phyloP scores from a whole-genome alignment of 78 protist species.

The Dictyostelium brefeldianum region DNA sequence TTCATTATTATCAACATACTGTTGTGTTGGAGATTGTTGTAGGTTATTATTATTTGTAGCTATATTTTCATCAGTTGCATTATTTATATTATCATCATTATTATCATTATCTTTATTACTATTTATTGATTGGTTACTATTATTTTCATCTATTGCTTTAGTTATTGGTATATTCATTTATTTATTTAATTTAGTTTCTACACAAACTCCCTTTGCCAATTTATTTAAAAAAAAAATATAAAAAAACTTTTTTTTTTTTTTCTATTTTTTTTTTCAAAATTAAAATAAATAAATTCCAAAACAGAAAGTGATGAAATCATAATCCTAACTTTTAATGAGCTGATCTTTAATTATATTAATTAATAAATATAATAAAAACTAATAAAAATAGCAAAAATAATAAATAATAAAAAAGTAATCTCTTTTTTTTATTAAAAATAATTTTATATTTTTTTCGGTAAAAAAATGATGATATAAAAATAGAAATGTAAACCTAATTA shows the following conservation, averaged over 20 bases:
- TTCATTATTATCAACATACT: slow-evolving; percentile 12
- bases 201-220: background rate
- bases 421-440: too few relatives aligned
- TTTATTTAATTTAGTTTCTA: too few relatives aligned
- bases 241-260: background rate
- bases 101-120: background rate
- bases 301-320: too few relatives aligned
- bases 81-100: background rate
- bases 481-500: too few relatives aligned
- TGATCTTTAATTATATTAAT: too few relatives aligned
- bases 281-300: too few relatives aligned
- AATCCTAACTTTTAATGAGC: too few relatives aligned
- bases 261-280: background rate
- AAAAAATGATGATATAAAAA: too few relatives aligned
- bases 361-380: too few relatives aligned
- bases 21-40: background rate
- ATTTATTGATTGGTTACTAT: background rate
- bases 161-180: slow-evolving; percentile 6
- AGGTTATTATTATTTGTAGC: background rate
- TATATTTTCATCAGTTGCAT: background rate
- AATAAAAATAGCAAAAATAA: too few relatives aligned
- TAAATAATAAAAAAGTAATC: too few relatives aligned
- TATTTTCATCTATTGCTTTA: background rate
- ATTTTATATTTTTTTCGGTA: too few relatives aligned
- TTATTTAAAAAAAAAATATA: background rate